Conservation (phyloP, 306 rosid genomes). For the Pterocarpus macrocarpus region DNA sequence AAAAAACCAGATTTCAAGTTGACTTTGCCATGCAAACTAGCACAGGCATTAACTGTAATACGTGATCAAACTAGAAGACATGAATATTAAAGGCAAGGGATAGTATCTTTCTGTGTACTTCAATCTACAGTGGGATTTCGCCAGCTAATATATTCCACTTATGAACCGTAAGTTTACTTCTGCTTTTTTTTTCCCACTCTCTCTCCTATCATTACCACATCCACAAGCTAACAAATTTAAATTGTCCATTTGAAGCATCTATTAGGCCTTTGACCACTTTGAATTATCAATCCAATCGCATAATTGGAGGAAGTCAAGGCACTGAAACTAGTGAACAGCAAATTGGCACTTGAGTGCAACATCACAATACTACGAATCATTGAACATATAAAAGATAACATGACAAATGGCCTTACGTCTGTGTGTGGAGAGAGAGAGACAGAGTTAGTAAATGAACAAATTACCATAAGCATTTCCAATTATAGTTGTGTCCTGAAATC, state of each 20-base stretch:
- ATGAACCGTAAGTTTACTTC: neutral
- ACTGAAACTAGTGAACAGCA: constrained; percentile 20
- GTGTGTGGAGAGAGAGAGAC: neutral
- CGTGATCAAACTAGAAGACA: constrained; percentile 31
- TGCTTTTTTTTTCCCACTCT: neutral
- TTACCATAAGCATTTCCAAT: constrained; percentile 94
- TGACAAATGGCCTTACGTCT: neutral
- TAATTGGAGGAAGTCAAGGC: constrained; percentile 6
- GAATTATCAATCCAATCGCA: constrained; percentile 14
- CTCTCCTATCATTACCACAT: neutral
- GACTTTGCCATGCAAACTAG: neutral
- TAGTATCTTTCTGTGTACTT: constrained; percentile 5
- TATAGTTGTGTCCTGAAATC: constrained; percentile 79
- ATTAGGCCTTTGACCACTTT: constrained; percentile 26
- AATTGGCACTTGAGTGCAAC: constrained; percentile 29
- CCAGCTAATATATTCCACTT: constrained; percentile 15
- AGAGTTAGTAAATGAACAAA: constrained; percentile 14
- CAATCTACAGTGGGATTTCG: neutral
- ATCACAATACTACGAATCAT: neutral
- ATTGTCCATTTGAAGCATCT: constrained; percentile 3
- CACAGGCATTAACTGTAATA: constrained; percentile 11
- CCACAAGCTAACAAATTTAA: constrained; percentile 15
- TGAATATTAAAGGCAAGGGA: neutral
- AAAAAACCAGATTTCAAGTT: neutral
- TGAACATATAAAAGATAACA: neutral